Base-by-base conservation (phyloP, 129 eudicot genomes). In the Glebionis coronaria region DNA sequence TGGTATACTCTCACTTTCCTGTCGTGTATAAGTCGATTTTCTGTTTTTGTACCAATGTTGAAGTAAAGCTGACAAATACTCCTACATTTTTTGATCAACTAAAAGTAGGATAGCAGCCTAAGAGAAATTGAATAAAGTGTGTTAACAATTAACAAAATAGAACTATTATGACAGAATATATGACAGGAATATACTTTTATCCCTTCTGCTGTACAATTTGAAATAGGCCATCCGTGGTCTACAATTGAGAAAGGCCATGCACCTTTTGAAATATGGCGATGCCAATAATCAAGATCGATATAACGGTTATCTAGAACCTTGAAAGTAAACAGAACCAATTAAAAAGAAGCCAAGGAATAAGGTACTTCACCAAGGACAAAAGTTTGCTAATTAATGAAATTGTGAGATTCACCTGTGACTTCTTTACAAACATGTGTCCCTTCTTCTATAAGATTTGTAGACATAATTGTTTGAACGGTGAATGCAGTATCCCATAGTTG, bases 211-310 rank as follows among this genome's bases (percentile, higher is more conserved):
- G 99, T 84, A 77, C 99, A 94, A 73, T 94, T 97, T 65, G 99
- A 89, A 81, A 94, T 84, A 61, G 95, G 99, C 99, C 99, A 94
- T 13, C 99, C 99, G 27, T 94, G 95, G 67, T 94, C 99, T 73
- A 83, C 88, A 28, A 93, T 94, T 45, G 99, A 94, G 76, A 94
- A 94, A 51, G 99, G 95, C 99, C 99, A 94, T 45, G 93, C 97
- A 55, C 99, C 99, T 84, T 94, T 94, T 15, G 99, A 94, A 19
- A 87, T 87, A 70, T 94, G 99, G 53, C 97, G 95, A 76, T 89
- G 89, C 97, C 95, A 89, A 57, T 38, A 67, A 79, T 77, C 72
- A 12, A 94, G 95, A 71, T 94, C 66, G 0, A 95, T 97, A 2
- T 87, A 77, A 79, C 97, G 80, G 82, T 86, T 85, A 50, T 94